Percentiles rank a stretch among this genome's conserved stretches.
These are phyloP conservation scores for Populus nigra DNA, from an alignment of 345 rosid species.

Conservation along the genomic window DNA sequence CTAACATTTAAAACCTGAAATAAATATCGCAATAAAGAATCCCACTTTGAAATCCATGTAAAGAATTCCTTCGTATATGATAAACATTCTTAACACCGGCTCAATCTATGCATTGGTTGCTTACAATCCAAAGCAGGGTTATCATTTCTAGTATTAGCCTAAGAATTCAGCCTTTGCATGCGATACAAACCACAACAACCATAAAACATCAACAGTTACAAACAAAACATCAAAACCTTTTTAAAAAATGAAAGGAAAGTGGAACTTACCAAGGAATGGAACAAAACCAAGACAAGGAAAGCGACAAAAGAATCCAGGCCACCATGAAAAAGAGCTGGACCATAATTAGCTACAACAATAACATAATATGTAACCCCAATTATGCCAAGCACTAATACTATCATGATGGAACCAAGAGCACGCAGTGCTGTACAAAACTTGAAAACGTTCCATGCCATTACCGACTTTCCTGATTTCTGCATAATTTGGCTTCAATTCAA, in stretches of 20 bases:
- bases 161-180: not conserved
- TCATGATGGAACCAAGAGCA: constrained; percentile 77
- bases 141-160: not conserved
- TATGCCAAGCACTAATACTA: constrained; percentile 55
- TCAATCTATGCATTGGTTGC: not conserved
- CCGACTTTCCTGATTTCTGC: constrained; percentile 15
- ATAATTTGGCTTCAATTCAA: not conserved
- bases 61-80: not conserved
- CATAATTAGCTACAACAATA: constrained; percentile 56
- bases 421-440: constrained; percentile 75
- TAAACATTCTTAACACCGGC: not conserved
- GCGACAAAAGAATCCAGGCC: constrained; percentile 47
- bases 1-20: not conserved
- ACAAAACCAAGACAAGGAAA: constrained; percentile 40
- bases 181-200: not conserved
- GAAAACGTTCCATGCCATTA: constrained; percentile 81
- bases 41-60: not conserved
- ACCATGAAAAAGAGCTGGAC: constrained; percentile 64
- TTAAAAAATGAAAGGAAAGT: not conserved
- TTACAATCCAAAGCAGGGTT: not conserved
- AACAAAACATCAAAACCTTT: not conserved
- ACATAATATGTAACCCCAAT: constrained; percentile 63
- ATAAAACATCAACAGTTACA: not conserved
- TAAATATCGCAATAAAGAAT: not conserved
- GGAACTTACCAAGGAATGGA: constrained; percentile 59